These are phyloP conservation scores for Leptodontidium sp. DNA, from an alignment of 2,329 filamentous ascomycete species.

Conservation along the genomic window DNA sequence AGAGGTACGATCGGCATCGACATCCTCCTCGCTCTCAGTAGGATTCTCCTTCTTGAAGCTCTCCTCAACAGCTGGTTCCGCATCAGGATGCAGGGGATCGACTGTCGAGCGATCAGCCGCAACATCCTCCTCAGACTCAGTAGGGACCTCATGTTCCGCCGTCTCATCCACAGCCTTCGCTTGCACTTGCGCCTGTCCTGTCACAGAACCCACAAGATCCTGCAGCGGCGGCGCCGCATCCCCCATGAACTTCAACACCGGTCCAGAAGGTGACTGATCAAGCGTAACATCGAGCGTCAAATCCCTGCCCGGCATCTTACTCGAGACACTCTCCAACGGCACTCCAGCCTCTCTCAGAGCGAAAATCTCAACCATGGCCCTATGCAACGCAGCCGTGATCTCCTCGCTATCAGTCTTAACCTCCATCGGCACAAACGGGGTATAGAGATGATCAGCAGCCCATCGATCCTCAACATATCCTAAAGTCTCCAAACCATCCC, in stretches of 20 bases:
- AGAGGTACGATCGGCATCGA: slow-evolving; percentile 41
- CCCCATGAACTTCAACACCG: slow-evolving; percentile 37
- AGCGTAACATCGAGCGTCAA: slow-evolving; percentile 43
- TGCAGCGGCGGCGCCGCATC: slow-evolving; percentile 29
- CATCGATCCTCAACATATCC: slow-evolving; percentile 56
- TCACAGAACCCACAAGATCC: slow-evolving; percentile 27
- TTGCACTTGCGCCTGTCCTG: background rate
- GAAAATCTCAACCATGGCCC: slow-evolving; percentile 64
- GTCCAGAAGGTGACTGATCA: slow-evolving; percentile 34
- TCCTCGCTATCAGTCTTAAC: slow-evolving; percentile 48
- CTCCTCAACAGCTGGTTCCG: slow-evolving; percentile 30
- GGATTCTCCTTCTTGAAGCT: slow-evolving; percentile 34
- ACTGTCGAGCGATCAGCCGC: slow-evolving; percentile 40
- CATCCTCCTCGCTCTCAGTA: slow-evolving; percentile 42
- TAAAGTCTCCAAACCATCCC: slow-evolving; percentile 61
- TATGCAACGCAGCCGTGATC: slow-evolving; percentile 56
- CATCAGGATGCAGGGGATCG: slow-evolving; percentile 38
- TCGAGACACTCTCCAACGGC: slow-evolving; percentile 37
- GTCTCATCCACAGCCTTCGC: slow-evolving; percentile 32
- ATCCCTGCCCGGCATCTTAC: slow-evolving; percentile 29
- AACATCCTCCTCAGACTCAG: slow-evolving; percentile 43
- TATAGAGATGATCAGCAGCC: slow-evolving; percentile 50
- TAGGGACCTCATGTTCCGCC: slow-evolving; percentile 35
- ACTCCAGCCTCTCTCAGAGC: slow-evolving; percentile 55
- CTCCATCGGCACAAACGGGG: slow-evolving; percentile 51